A percentile compares a stretch with the other conserved stretches of the same genome.
These are phyloP conservation scores for Thinopyrum elongatum DNA, from an alignment of 176 grass and related monocot genomes.

Conservation along the genomic window DNA sequence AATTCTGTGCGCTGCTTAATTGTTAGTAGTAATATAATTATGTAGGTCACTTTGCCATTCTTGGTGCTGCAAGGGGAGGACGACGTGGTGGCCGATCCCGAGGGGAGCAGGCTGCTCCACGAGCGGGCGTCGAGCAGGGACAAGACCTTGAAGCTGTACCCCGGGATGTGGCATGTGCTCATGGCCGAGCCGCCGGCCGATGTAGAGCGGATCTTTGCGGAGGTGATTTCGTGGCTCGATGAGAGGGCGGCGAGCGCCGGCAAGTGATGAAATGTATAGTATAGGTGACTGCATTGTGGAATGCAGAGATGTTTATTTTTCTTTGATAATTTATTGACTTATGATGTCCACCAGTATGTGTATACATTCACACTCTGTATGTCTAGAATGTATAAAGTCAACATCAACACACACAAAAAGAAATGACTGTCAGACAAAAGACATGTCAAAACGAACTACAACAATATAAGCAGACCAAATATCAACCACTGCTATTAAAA, in stretches of 20 bases:
- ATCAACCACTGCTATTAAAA: too few relatives aligned
- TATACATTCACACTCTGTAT: too few relatives aligned
- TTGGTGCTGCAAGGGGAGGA: conserved; percentile 66
- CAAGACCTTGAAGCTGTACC: conserved; percentile 70
- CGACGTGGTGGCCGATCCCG: conserved; percentile 48
- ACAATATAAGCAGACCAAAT: too few relatives aligned
- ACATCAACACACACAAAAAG: too few relatives aligned
- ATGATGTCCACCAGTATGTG: too few relatives aligned
- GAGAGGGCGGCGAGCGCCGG: background rate
- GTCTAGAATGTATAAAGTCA: too few relatives aligned
- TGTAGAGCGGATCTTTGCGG: conserved; percentile 54
- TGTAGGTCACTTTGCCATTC: conserved; percentile 52
- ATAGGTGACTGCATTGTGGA: background rate
- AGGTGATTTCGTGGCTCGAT: conserved; percentile 54
- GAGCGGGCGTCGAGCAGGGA: conserved; percentile 61
- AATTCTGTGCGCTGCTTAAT: too few relatives aligned
- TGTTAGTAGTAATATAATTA: too few relatives aligned
- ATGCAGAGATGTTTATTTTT: background rate
- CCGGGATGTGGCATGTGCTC: conserved; percentile 75
- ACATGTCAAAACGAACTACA: too few relatives aligned
- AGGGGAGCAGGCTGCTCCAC: conserved; percentile 53
- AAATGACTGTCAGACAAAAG: too few relatives aligned
- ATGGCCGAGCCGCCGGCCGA: conserved; percentile 46
- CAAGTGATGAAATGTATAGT: background rate
- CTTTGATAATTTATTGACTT: too few relatives aligned